Evolutionary conservation across 2,329 filamentous ascomycete species (phyloP), one percentile per base, ranked within the genome.

Genomic region (Alternaria tenuissima): DNA sequence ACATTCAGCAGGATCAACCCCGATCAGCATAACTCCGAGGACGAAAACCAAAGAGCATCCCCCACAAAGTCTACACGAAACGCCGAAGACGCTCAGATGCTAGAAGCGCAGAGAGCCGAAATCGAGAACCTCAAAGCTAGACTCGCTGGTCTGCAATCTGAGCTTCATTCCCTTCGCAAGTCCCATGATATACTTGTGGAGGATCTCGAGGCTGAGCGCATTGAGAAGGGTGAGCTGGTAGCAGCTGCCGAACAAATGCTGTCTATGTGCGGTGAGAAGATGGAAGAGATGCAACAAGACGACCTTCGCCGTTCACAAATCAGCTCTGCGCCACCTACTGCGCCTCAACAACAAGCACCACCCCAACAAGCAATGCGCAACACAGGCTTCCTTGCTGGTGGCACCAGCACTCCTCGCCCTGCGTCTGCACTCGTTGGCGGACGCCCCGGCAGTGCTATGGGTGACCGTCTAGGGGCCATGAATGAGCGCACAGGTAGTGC

Each of bases 181-280:
- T 91, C 94, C 69, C 92, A 93, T 65, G 84, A 86, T 32, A 83
- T 86, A 34, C 82, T 94, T 26, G 81, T 89, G 34, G 78, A 81
- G 18, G 85, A 91, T 67, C 83, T 95, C 7, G 89, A 93, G 75
- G 83, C 86, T 61, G 92, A 95, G 80, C 85, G 92, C 7, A 86
- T 93, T 20, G 92, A 95, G 80, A 94, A 95, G 83, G 90, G 91
- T 54, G 92, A 94, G 79, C 83, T 95, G 39, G 92, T 95, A 36
- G 87, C 88, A 57, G 86, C 93, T 5, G 92, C 92, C 1, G 92
- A 95, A 77, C 92, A 95, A 81, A 91, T 95, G 88, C 89, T 95
- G 80, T 83, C 84, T 52, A 88, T 94, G 79, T 84, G 85, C 62
- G 76, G 80, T 24, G 79, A 82, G 59, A 79, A 80, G 47, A 78